A percentile compares a stretch with the other conserved stretches of the same genome.
These are phyloP conservation scores for Sporobolomyces pararoseus DNA, from an alignment of 768 basidiomycete genomes.

Conservation along the genomic window DNA sequence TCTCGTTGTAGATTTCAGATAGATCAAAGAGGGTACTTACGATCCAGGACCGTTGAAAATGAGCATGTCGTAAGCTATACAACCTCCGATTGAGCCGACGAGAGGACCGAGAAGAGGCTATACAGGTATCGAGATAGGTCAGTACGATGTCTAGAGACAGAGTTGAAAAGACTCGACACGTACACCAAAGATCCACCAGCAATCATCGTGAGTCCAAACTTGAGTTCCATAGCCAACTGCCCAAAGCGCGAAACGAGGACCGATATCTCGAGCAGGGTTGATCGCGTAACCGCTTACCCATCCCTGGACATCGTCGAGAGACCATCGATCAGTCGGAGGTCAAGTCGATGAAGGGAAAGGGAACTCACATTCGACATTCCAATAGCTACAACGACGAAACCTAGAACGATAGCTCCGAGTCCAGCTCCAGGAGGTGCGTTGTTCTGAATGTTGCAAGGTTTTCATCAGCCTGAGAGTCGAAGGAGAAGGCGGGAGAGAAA, in stretches of 20 bases:
- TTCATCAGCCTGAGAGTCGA: background rate
- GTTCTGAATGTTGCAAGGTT: constrained; percentile 22
- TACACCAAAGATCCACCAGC: constrained; percentile 38
- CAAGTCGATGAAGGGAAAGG: background rate
- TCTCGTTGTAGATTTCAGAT: background rate
- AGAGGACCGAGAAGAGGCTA: constrained; percentile 25
- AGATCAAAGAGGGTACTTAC: constrained; percentile 6
- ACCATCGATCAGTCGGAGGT: background rate
- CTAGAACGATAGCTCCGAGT: constrained; percentile 38
- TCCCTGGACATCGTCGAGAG: background rate
- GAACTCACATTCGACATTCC: constrained; percentile 35
- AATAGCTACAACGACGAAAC: constrained; percentile 36
- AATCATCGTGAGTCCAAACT: constrained; percentile 31
- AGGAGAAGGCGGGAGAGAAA: background rate
- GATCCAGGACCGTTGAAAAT: constrained; percentile 32
- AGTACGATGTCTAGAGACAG: background rate
- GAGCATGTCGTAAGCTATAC: constrained; percentile 25
- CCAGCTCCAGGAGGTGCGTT: constrained; percentile 40
- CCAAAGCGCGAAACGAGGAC: constrained; percentile 33
- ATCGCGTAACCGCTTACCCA: constrained; percentile 30
- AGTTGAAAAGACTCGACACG: background rate
- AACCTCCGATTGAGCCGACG: constrained; percentile 19
- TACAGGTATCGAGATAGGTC: background rate
- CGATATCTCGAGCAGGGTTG: constrained; percentile 32
- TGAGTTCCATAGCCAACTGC: constrained; percentile 26